These are phyloP conservation scores for Cicer cuneatum DNA, from an alignment of 306 rosid species.

Conservation along the genomic window DNA sequence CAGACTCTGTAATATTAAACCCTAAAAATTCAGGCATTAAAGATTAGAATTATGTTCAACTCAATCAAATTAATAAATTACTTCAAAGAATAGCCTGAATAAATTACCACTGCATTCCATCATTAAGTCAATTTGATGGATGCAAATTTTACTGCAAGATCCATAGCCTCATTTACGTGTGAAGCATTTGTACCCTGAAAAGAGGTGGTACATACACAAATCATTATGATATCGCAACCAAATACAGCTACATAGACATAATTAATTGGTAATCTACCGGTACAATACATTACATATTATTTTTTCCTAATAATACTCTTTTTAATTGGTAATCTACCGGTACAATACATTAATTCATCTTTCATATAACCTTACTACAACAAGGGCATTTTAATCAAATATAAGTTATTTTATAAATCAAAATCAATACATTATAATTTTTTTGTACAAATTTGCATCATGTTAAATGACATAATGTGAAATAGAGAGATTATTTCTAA, in stretches of 20 bases:
- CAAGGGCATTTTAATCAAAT: background rate
- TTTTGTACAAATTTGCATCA: background rate
- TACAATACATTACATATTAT: too few relatives aligned
- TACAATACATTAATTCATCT: background rate
- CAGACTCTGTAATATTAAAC: background rate
- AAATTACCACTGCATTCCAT: slow-evolving; percentile 20
- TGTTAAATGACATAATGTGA: background rate
- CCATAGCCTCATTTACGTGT: slow-evolving; percentile 71
- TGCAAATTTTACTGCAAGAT: slow-evolving; percentile 73
- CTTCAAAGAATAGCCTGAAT: too few relatives aligned
- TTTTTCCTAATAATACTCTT: background rate
- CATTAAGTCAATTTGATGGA: slow-evolving; percentile 64
- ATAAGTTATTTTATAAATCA: background rate
- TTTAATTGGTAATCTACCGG: background rate
- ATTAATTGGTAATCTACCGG: too few relatives aligned
- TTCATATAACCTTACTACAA: background rate
- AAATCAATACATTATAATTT: background rate
- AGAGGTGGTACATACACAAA: background rate
- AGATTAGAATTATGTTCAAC: slow-evolving; percentile 3
- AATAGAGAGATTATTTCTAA: background rate
- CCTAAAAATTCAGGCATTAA: slow-evolving; percentile 19
- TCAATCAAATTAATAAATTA: slow-evolving; percentile 22
- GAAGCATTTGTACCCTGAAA: slow-evolving; percentile 92
- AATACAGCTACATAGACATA: too few relatives aligned
- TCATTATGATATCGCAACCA: slow-evolving; percentile 19